phyloP scores from a whole-genome alignment of 2,329 filamentous ascomycete genomes.

The Sporothrix inflata region DNA sequence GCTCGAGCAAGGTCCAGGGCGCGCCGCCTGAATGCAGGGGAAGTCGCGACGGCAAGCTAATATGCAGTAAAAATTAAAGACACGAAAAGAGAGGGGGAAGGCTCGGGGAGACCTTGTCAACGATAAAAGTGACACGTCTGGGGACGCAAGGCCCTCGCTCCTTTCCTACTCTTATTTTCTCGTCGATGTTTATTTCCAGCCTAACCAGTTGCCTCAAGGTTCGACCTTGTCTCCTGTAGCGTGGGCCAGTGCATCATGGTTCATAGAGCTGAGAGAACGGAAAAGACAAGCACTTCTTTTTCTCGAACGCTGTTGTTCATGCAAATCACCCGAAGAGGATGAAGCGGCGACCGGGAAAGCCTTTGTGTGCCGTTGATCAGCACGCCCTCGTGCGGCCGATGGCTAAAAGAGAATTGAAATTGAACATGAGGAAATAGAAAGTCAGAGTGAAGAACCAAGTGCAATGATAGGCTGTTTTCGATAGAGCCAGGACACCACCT shows the following conservation, averaged over 20 bases:
- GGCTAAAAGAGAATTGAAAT: neutral
- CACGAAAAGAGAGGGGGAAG: neutral
- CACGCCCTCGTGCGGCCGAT: neutral
- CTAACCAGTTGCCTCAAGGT: neutral
- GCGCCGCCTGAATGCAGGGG: neutral
- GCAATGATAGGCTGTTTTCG: neutral
- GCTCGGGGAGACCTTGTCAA: neutral
- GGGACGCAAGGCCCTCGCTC: neutral
- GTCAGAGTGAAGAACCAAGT: neutral
- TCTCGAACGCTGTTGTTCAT: neutral
- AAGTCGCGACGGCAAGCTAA: neutral
- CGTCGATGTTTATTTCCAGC: neutral
- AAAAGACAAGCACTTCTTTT: neutral
- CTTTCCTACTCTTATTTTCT: neutral
- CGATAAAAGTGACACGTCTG: neutral
- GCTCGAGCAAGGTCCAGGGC: neutral
- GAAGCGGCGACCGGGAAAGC: slow-evolving; percentile 8
- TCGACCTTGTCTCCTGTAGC: neutral
- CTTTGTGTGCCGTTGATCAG: neutral
- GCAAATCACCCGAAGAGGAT: slow-evolving; percentile 9
- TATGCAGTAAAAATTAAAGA: slow-evolving; percentile 9
- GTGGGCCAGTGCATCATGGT: neutral
- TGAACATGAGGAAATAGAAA: neutral
- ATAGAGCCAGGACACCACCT: neutral
- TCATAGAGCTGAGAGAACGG: neutral